Percentiles rank a stretch among this genome's conserved stretches.
phyloP scores from a whole-genome alignment of 768 basidiomycete species.

The Pluteus cervinus region DNA sequence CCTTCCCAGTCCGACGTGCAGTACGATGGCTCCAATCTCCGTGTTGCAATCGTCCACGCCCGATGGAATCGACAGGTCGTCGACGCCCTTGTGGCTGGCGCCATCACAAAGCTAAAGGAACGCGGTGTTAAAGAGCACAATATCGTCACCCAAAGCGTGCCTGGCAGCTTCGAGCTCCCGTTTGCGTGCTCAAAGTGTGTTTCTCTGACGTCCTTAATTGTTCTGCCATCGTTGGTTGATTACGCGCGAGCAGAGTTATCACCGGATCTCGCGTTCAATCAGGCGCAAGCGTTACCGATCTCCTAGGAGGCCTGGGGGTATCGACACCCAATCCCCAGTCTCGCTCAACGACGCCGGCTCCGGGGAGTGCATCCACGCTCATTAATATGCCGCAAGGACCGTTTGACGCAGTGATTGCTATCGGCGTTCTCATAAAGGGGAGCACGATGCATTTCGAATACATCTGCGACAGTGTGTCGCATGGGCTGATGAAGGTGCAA shows the following conservation, averaged over 20 bases:
- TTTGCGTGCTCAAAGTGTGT: conserved; percentile 78
- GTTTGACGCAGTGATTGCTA: conserved; percentile 94
- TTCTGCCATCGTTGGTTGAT: conserved; percentile 6
- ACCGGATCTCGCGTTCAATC: conserved; percentile 81
- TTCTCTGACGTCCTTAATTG: conserved; percentile 1
- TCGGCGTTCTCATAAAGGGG: conserved; percentile 98
- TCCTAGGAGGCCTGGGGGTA: conserved; percentile 62
- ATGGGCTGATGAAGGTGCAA: conserved; percentile 92
- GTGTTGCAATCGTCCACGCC: conserved; percentile 91
- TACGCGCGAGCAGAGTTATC: conserved; percentile 60
- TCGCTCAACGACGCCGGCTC: conserved; percentile 47
- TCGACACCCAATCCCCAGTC: conserved; percentile 33
- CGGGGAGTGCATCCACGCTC: conserved; percentile 21
- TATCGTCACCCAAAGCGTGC: conserved; percentile 87
- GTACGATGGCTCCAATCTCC: conserved; percentile 75
- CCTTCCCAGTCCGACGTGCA: conserved; percentile 50
- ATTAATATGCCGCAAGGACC: conserved; percentile 47
- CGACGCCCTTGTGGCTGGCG: conserved; percentile 77
- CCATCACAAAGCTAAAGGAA: conserved; percentile 72
- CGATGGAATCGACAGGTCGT: conserved; percentile 93
- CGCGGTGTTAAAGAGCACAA: conserved; percentile 85
- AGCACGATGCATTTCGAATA: conserved; percentile 99
- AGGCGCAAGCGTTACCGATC: conserved; percentile 70
- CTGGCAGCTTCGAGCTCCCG: conserved; percentile 94
- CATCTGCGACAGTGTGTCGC: conserved; percentile 90